Evolutionary conservation across 345 rosid genomes (phyloP).

Genomic region (Capsella bursapastoris): DNA sequence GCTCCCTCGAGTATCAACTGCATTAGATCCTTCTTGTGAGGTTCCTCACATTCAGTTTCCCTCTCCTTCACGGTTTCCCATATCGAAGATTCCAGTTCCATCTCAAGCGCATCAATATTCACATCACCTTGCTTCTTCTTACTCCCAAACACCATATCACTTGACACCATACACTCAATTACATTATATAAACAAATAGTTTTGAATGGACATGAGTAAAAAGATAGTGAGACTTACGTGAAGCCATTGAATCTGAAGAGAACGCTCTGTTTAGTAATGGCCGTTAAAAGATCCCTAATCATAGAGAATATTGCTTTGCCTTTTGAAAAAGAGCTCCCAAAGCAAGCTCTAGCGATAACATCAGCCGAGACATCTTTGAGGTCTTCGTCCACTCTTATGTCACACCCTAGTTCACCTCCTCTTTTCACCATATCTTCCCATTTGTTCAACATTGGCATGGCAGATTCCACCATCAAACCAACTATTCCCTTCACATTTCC

Average conservation of each 20-base stretch:
- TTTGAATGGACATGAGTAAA: background rate
- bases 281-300: conserved; percentile 56
- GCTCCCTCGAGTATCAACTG: conserved; percentile 72
- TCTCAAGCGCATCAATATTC: conserved; percentile 55
- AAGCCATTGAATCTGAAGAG: conserved; percentile 44
- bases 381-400: conserved; percentile 54
- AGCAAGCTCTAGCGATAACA: conserved; percentile 65
- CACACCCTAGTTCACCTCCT: conserved; percentile 42
- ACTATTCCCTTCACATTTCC: conserved; percentile 61
- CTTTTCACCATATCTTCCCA: conserved; percentile 57
- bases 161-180: conserved; percentile 18
- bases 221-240: conserved; percentile 33
- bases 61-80: conserved; percentile 74
- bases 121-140: conserved; percentile 46
- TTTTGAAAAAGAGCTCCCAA: conserved; percentile 58
- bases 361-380: conserved; percentile 59
- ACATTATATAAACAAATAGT: background rate
- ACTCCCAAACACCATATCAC: conserved; percentile 46
- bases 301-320: conserved; percentile 63
- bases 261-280: conserved; percentile 46
- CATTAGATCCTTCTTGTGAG: conserved; percentile 62
- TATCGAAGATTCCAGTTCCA: conserved; percentile 60
- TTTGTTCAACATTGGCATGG: conserved; percentile 50
- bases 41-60: conserved; percentile 44
- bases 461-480: conserved; percentile 61